Percentiles rank a stretch among this genome's conserved stretches.
Evolutionary conservation across 192 early-diverging fungal genomes (phyloP).

Genomic region (Backusella morwellensis): DNA sequence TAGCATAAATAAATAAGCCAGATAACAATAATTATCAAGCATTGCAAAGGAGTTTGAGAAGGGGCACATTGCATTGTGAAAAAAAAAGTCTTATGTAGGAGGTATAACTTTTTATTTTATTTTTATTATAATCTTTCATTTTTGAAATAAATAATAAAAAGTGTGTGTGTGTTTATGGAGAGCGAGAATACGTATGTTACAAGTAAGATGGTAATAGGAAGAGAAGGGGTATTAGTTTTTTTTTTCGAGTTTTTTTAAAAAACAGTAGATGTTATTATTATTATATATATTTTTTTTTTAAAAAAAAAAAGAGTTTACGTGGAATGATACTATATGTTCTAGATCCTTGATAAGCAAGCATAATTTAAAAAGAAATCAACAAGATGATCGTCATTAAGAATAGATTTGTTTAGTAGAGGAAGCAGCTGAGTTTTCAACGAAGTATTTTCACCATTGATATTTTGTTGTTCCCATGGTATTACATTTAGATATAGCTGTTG

Average conservation of each 20-base stretch:
- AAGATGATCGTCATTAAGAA: slow-evolving; percentile 12
- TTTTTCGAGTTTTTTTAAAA: not conserved
- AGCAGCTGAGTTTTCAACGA: not conserved
- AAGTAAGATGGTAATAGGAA: not conserved
- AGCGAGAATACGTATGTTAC: not conserved
- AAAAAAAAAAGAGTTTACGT: not conserved
- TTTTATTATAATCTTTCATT: slow-evolving; percentile 7
- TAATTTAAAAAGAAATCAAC: slow-evolving; percentile 15
- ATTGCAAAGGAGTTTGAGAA: not conserved
- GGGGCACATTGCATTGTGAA: not conserved
- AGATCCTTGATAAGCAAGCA: slow-evolving; percentile 13
- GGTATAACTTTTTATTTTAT: slow-evolving; percentile 6
- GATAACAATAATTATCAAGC: slow-evolving; percentile 1
- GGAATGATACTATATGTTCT: slow-evolving; percentile 3
- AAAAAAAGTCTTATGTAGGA: not conserved
- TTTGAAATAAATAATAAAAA: slow-evolving; percentile 6
- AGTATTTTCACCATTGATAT: not conserved
- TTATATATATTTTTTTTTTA: not conserved
- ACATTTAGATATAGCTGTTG: slow-evolving; percentile 14
- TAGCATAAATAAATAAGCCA: not conserved
- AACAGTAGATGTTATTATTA: not conserved
- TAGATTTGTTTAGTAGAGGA: not conserved
- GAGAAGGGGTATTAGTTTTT: not conserved
- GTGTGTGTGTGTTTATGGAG: not conserved
- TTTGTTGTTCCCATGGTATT: slow-evolving; percentile 9